Base-by-base conservation (phyloP, 2,329 filamentous ascomycete genomes). In the Ceratocystis alfenasii region DNA sequence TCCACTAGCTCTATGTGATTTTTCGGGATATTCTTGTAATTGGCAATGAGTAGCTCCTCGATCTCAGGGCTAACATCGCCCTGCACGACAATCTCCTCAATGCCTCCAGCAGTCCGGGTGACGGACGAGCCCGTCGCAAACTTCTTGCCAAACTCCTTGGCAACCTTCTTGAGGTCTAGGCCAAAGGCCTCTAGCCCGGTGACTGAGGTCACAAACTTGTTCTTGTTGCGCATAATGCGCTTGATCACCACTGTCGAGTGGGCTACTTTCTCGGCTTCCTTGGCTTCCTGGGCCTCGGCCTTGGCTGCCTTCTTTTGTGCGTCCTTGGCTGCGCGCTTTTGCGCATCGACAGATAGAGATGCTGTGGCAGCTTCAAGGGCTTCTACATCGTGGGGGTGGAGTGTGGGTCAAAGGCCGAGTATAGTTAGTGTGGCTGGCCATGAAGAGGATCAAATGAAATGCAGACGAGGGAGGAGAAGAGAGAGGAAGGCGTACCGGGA, bases 91-190 rank as follows among this genome's bases (percentile, higher is more conserved):
- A 99, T 97, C 78, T 97, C 94, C 77, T 99, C 94, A 20, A 89
- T 89, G 25, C 90, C 90, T 65, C 85, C 86, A 0, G 90, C 83
- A 1, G 88, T 83, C 78, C 96, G 96, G 7, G 93, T 97, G 57
- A 99, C 94, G 57, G 87, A 92, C 17, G 87, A 88, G 0, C 94
- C 94, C 8, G 94, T 97, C 36, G 94, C 94, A 74, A 99, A 97
- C 78, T 96, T 97, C 83, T 97, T 99, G 69, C 94, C 94, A 71
- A 97, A 87, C 73, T 97, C 94, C 80, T 97, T 97, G 67, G 92
- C 87, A 3, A 79, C 82, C 79, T 96, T 97, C 77, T 99, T 99
- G 72, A 96, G 82, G 66, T 97, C 93, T 53, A 97, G 76, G 0
- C 90, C 90, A 73, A 96, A 95, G 0, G 87, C 86, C 75, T 99